phyloP scores from a whole-genome alignment of 495 filamentous ascomycete genomes.

The Chlorociboria aeruginascens region DNA sequence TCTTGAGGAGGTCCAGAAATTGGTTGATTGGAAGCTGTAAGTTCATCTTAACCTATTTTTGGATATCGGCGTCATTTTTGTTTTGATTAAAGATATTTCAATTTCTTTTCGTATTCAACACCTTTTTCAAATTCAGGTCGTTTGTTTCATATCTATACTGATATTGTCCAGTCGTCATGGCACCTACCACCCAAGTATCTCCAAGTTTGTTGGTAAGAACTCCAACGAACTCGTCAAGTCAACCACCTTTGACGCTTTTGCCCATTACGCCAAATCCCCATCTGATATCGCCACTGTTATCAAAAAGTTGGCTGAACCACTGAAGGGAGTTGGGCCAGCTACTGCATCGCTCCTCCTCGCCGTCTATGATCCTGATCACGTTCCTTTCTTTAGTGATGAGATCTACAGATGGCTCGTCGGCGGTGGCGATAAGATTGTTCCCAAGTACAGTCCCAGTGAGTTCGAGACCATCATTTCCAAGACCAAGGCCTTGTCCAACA shows the following conservation, averaged over 20 bases:
- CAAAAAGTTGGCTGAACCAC: conserved; percentile 31
- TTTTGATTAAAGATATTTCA: neutral
- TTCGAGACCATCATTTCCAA: conserved; percentile 41
- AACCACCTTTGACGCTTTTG: conserved; percentile 37
- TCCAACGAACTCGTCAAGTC: conserved; percentile 25
- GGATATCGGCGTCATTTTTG: neutral
- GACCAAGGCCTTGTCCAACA: conserved; percentile 30
- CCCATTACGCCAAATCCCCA: conserved; percentile 24
- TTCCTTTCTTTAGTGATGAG: conserved; percentile 72
- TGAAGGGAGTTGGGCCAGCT: conserved; percentile 58
- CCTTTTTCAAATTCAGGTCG: neutral
- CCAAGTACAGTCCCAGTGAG: conserved; percentile 53
- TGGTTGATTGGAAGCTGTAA: conserved; percentile 76
- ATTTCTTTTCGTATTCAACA: neutral
- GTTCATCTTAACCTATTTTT: conserved; percentile 16
- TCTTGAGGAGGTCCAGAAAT: conserved; percentile 30
- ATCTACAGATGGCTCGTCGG: conserved; percentile 53
- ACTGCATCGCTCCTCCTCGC: conserved; percentile 62
- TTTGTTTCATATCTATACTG: neutral
- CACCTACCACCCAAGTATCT: conserved; percentile 53
- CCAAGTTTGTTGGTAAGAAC: conserved; percentile 55
- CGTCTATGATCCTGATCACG: conserved; percentile 38
- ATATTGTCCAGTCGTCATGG: conserved; percentile 37
- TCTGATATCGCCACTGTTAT: conserved; percentile 35
- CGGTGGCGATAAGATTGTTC: conserved; percentile 27